A percentile compares a stretch with the other conserved stretches of the same genome.
Evolutionary conservation across 129 eudicot genomes (phyloP).

Genomic region (Flaveria brownii): DNA sequence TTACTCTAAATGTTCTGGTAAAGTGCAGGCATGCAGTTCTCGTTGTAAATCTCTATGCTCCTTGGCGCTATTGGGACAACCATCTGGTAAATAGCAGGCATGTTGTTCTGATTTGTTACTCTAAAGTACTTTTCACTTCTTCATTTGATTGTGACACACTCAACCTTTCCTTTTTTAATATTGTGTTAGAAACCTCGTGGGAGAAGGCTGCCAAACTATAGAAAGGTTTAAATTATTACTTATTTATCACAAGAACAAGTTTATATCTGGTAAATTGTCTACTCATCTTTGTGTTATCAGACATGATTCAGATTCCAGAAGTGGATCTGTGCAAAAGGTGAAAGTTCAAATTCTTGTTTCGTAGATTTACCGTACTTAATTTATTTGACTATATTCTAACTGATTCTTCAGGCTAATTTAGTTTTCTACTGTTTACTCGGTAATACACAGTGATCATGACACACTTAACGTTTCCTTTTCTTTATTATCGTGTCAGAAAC

Average conservation of each 20-base stretch:
- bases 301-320: constrained; percentile 64
- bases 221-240: too few relatives aligned
- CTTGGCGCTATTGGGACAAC: constrained; percentile 96
- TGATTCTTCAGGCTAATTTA: not conserved
- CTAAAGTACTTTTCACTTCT: not conserved
- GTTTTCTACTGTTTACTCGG: constrained; percentile 7
- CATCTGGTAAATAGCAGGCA: constrained; percentile 55
- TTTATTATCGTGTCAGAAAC: too few relatives aligned
- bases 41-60: constrained; percentile 81
- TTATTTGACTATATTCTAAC: constrained; percentile 14
- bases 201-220: too few relatives aligned
- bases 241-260: too few relatives aligned
- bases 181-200: too few relatives aligned
- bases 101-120: constrained; percentile 14
- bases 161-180: not conserved
- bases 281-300: constrained; percentile 51
- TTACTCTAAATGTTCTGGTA: too few relatives aligned
- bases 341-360: constrained; percentile 2
- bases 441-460: not conserved
- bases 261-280: too few relatives aligned
- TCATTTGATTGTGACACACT: constrained; percentile 14
- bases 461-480: too few relatives aligned
- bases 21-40: not conserved
- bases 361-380: not conserved
- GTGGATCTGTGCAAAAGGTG: constrained; percentile 85